phyloP scores from a whole-genome alignment of 305 asterid species.

The Solanum hybrid region DNA sequence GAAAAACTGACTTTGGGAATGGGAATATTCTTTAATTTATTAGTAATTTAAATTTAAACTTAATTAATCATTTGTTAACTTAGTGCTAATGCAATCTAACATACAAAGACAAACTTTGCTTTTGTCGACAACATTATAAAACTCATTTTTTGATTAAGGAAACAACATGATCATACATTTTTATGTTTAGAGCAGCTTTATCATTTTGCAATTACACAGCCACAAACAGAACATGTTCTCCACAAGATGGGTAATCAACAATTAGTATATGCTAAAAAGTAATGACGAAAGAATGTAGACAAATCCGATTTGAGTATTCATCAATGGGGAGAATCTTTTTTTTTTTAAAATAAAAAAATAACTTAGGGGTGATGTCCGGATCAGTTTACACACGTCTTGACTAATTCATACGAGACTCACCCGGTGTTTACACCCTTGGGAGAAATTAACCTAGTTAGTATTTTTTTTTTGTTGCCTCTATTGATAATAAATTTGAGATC shows the following conservation, averaged over 20 bases:
- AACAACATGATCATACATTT: background rate
- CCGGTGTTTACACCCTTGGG: background rate
- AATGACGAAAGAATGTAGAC: background rate
- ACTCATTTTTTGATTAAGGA: background rate
- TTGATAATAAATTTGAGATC: too few relatives aligned
- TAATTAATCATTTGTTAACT: slow-evolving; percentile 1
- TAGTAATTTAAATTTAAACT: background rate
- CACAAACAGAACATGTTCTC: background rate
- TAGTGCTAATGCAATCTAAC: slow-evolving; percentile 21
- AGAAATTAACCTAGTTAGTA: background rate
- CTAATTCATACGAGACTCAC: background rate
- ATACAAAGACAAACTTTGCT: slow-evolving; percentile 12
- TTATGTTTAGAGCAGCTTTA: background rate
- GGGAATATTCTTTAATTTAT: slow-evolving; percentile 18
- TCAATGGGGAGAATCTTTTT: background rate
- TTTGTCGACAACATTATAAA: background rate
- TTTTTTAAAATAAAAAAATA: too few relatives aligned
- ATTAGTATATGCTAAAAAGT: background rate
- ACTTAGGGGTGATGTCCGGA: background rate
- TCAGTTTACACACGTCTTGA: background rate
- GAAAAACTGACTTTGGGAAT: slow-evolving; percentile 1
- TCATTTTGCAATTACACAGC: background rate
- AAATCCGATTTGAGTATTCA: background rate
- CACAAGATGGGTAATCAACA: background rate
- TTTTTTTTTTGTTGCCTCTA: background rate